Evolutionary conservation across 805 yeast genomes (phyloP), one percentile per base, ranked within the genome.

Genomic region (Lachancea dasiensis): DNA sequence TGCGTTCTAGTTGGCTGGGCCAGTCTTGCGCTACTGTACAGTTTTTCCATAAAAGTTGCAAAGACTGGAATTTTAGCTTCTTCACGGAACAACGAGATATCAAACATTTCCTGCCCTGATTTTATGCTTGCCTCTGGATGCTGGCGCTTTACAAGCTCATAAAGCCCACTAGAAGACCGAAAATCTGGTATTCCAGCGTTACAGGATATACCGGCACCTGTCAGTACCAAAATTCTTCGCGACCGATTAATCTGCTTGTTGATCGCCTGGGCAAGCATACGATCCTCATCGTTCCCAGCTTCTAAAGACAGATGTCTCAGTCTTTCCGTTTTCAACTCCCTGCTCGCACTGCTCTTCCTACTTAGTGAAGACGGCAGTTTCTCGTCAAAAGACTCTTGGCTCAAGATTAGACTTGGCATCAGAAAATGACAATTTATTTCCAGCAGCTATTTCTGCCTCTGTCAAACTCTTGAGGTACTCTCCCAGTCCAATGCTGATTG

Each of bases 111-210:
- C 52, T 86, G 85, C 4, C 97, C 97, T 49, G 79, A 81, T 29
- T 81, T 78, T 14, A 81, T 70, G 27, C 57, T 45, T 5, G 55
- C 53, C 28, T 69, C 70, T 1, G 89, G 82, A 48, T 75, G 72
- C 45, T 73, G 74, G 14, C 63, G 58, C 53, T 81, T 85, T 22
- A 81, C 84, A 61, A 78, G 56, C 43, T 81, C 78, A 63, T 90
- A 89, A 7, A 89, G 69, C 2, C 97, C 97, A 48, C 81, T 75
- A 7, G 79, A 67, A 3, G 95, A 83, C 39, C 97, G 70, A 58
- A 89, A 89, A 57, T 90, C 97, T 25, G 98, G 98, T 32, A 90
- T 92, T 0, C 98, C 97, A 1, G 97, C 97, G 56, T 84, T 86
- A 57, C 96, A 86, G 11, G 96, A 86, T 41, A 90, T 86, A 1